Conservation (phyloP, 768 basidiomycete genomes). For the Suillus fuscotomentosus region DNA sequence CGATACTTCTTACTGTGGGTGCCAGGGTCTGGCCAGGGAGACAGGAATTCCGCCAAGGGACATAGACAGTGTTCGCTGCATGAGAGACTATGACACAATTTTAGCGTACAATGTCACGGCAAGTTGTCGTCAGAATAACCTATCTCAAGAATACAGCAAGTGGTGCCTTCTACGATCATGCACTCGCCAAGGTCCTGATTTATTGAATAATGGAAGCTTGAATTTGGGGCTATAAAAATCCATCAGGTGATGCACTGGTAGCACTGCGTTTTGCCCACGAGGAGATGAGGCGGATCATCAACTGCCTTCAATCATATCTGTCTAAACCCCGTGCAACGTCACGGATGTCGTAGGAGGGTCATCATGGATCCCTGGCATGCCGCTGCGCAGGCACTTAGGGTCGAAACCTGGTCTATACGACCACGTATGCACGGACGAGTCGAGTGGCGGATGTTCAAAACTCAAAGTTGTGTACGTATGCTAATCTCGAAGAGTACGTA, state of each 20-base stretch:
- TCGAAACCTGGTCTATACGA: neutral
- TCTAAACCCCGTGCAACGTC: neutral
- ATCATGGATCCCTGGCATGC: neutral
- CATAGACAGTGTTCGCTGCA: neutral
- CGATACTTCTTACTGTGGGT: neutral
- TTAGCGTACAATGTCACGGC: neutral
- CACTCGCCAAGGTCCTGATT: neutral
- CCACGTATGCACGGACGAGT: neutral
- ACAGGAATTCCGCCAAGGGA: neutral
- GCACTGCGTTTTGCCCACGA: neutral
- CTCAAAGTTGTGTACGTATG: neutral
- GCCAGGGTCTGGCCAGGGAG: neutral
- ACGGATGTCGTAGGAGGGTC: neutral
- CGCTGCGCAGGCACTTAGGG: neutral
- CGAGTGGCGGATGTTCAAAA: neutral
- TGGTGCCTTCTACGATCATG: neutral
- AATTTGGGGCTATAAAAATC: neutral
- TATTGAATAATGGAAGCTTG: neutral
- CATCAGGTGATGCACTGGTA: neutral
- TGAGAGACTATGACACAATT: neutral
- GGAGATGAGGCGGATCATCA: neutral
- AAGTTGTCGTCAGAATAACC: neutral
- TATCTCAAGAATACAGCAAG: neutral
- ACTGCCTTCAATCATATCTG: neutral
- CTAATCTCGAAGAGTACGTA: neutral